Evolutionary conservation across 148 eudicot genomes (phyloP).

Genomic region (Pouteria glomerata): DNA sequence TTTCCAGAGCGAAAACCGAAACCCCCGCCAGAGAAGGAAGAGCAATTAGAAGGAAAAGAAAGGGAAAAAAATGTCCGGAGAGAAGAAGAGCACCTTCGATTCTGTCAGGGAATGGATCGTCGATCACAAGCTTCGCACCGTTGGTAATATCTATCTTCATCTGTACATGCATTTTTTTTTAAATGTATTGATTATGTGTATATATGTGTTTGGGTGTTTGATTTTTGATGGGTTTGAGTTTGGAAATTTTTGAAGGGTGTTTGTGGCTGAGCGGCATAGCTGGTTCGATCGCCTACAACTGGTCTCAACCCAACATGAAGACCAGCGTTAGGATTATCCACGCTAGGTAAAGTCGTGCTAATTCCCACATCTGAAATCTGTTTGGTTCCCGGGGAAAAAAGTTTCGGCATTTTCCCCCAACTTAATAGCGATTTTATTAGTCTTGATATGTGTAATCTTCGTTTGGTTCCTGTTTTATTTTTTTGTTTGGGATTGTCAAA

Average conservation of each 20-base stretch:
- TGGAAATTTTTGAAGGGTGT: slow-evolving; percentile 13
- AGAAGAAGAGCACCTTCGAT: slow-evolving; percentile 33
- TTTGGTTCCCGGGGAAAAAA: neutral
- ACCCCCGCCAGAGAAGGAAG: neutral
- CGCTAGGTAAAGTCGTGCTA: slow-evolving; percentile 18
- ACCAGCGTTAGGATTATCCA: slow-evolving; percentile 35
- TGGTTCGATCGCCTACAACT: slow-evolving; percentile 36
- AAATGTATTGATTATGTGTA: neutral
- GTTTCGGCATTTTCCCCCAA: neutral
- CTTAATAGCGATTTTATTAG: neutral
- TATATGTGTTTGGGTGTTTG: neutral
- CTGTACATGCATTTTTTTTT: no score
- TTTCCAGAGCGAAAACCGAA: neutral
- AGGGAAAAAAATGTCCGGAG: slow-evolving; percentile 37
- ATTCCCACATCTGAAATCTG: neutral
- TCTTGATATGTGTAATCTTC: no score
- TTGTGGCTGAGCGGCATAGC: slow-evolving; percentile 29
- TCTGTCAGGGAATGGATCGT: slow-evolving; percentile 62
- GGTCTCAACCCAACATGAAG: slow-evolving; percentile 36
- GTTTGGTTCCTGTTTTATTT: no score
- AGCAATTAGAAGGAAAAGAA: neutral
- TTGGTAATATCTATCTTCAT: slow-evolving; percentile 24
- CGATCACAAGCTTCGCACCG: slow-evolving; percentile 63
- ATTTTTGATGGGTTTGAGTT: neutral
- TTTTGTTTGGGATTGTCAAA: no score